These are phyloP conservation scores for Malus sieversii DNA, from an alignment of 306 rosid genomes.

Conservation along the genomic window DNA sequence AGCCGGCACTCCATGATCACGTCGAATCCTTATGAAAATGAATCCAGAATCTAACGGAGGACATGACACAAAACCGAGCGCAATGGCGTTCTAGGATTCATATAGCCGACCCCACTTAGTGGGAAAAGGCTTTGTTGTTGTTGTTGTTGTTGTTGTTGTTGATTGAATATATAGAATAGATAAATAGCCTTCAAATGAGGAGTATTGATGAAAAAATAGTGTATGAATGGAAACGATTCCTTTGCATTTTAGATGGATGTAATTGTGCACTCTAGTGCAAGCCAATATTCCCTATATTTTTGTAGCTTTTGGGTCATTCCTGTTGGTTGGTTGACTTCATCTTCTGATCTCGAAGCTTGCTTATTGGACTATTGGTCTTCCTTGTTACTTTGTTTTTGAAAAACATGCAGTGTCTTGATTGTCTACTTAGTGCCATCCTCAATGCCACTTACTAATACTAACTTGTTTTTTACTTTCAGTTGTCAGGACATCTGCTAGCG, in stretches of 20 bases:
- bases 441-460: not conserved
- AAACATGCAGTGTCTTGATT: not conserved
- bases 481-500: constrained; percentile 71
- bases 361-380: not conserved
- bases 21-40: no score
- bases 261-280: not conserved
- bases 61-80: no score
- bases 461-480: constrained; percentile 40
- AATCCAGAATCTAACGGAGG: no score
- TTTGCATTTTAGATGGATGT: not conserved
- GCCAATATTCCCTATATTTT: not conserved
- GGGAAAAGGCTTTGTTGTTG: no score
- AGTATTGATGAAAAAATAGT: not conserved
- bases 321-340: not conserved
- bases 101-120: no score
- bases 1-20: no score
- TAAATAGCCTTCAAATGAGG: not conserved
- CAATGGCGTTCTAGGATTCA: no score
- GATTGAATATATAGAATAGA: not conserved
- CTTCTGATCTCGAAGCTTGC: not conserved
- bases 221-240: not conserved
- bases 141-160: no score
- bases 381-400: not conserved
- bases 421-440: not conserved
- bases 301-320: not conserved